Conservation (phyloP, 176 grass and related monocot species). For the Musa schizocarpa region DNA sequence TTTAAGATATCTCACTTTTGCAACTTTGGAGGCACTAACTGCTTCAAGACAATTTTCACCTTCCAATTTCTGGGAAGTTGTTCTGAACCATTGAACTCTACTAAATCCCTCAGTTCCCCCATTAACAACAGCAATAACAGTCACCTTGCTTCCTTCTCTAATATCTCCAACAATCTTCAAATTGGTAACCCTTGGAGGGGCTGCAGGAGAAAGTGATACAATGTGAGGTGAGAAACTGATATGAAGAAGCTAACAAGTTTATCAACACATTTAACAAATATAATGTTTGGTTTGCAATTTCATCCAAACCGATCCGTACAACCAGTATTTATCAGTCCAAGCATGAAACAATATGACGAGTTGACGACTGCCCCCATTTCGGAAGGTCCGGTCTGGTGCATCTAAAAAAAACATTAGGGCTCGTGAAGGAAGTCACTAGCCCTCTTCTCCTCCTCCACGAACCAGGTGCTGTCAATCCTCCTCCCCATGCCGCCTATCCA, state of each 20-base stretch:
- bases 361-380: no score
- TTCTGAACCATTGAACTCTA: conserved; percentile 93
- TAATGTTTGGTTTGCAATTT: conserved; percentile 1
- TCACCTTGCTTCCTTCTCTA: conserved; percentile 86
- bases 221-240: conserved; percentile 8
- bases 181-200: conserved; percentile 76
- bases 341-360: no score
- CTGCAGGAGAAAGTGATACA: conserved; percentile 30
- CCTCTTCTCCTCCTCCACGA: no score
- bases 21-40: conserved; percentile 74
- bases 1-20: conserved; percentile 46
- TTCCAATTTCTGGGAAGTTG: conserved; percentile 44
- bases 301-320: no score
- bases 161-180: conserved; percentile 70
- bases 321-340: no score
- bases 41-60: conserved; percentile 64
- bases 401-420: no score
- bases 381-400: no score
- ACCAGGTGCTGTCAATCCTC: no score
- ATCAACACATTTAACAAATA: not conserved
- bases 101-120: conserved; percentile 71
- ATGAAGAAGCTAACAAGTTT: not conserved
- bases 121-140: conserved; percentile 50
- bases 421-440: no score
- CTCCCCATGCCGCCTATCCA: no score